Percentiles rank a stretch among this genome's conserved stretches.
Evolutionary conservation across 2,329 filamentous ascomycete genomes (phyloP).

Genomic region (Nemania sp.): DNA sequence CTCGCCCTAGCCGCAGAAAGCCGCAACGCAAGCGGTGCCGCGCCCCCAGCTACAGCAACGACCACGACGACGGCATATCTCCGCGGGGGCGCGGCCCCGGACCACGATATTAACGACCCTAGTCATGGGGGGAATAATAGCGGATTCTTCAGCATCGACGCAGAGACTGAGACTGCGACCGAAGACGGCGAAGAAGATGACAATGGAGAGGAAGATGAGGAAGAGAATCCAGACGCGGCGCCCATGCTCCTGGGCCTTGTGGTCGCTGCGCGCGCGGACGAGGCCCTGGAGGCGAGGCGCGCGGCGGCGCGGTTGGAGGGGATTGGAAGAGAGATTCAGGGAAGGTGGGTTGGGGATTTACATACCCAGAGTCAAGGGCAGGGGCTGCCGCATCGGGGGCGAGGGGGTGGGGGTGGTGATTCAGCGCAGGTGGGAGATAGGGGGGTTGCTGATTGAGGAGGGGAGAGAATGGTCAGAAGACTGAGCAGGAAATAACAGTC

Average conservation of each 20-base stretch:
- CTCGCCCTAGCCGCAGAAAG: constrained; percentile 16
- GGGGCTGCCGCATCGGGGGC: background rate
- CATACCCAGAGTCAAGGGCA: background rate
- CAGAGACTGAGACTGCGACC: too few species aligned
- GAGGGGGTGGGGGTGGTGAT: background rate
- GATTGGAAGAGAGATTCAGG: constrained; percentile 58
- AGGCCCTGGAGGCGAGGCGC: constrained; percentile 54
- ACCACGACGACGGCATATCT: constrained; percentile 2
- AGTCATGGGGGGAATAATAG: too few species aligned
- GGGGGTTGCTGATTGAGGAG: background rate
- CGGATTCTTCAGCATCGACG: too few species aligned
- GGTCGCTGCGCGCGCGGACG: constrained; percentile 52
- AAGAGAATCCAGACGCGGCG: constrained; percentile 40
- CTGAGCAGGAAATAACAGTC: too few species aligned
- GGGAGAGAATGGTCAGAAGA: too few species aligned
- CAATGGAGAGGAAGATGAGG: constrained; percentile 23
- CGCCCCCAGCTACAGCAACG: background rate
- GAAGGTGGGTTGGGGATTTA: constrained; percentile 50
- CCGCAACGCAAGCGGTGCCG: constrained; percentile 5
- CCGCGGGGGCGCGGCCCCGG: background rate
- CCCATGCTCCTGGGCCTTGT: constrained; percentile 60
- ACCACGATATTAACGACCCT: background rate
- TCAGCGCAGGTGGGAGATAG: background rate
- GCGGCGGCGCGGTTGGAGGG: constrained; percentile 57
- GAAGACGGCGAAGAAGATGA: too few species aligned